phyloP scores from a whole-genome alignment of 768 basidiomycete species.

The Amanita molliuscula region DNA sequence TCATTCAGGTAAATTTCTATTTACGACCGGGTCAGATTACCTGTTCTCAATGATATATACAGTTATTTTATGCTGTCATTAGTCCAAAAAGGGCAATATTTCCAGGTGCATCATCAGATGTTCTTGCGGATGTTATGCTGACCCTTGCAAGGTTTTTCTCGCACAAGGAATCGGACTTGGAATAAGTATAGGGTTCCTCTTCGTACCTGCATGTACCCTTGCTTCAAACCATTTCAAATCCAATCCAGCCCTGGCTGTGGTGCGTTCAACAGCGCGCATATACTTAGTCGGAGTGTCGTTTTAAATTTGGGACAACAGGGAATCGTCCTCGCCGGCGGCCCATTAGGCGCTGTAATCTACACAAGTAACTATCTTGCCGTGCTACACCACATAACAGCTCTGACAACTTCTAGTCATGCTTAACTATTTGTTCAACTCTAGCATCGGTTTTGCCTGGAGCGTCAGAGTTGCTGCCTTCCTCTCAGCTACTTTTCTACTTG shows the following conservation, averaged over 20 bases:
- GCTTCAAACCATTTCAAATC: conserved; percentile 34
- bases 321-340: conserved; percentile 15
- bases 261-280: conserved; percentile 20
- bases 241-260: conserved; percentile 34
- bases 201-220: conserved; percentile 33
- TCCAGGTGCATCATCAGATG: not conserved
- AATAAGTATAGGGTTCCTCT: conserved; percentile 30
- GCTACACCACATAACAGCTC: not conserved
- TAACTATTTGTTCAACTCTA: conserved; percentile 31
- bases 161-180: conserved; percentile 40
- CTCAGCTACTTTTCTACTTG: not conserved
- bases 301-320: conserved; percentile 11
- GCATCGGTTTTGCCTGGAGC: conserved; percentile 34
- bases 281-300: conserved; percentile 21
- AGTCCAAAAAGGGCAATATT: conserved; percentile 5
- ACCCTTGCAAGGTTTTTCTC: conserved; percentile 27
- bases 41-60: not conserved
- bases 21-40: not conserved
- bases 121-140: not conserved
- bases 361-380: conserved; percentile 17
- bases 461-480: conserved; percentile 19
- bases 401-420: conserved; percentile 26
- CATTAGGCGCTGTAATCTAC: conserved; percentile 26
- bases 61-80: conserved; percentile 7
- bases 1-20: conserved; percentile 5